These are phyloP conservation scores for Aquilaria agallochum DNA, from an alignment of 441 rosid genomes.

Conservation along the genomic window DNA sequence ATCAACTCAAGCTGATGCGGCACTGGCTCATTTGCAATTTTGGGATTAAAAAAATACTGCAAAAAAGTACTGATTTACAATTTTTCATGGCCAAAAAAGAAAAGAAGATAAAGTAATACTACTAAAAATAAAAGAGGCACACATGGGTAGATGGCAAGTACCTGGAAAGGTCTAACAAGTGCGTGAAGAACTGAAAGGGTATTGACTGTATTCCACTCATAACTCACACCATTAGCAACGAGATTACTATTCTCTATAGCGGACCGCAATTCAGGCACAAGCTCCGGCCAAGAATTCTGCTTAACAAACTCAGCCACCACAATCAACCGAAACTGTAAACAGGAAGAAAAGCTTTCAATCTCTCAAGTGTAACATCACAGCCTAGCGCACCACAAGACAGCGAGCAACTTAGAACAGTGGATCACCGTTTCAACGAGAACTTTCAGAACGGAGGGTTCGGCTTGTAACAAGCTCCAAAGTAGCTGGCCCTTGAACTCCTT, in stretches of 20 bases:
- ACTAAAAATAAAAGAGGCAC: neutral
- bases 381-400: neutral
- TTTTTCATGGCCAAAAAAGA: neutral
- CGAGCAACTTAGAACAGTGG: no score
- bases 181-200: slow-evolving; percentile 57
- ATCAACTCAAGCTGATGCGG: slow-evolving; percentile 75
- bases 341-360: slow-evolving; percentile 4
- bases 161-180: slow-evolving; percentile 82
- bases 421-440: slow-evolving; percentile 70
- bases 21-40: slow-evolving; percentile 75
- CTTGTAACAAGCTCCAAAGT: slow-evolving; percentile 57
- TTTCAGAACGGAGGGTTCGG: slow-evolving; percentile 60
- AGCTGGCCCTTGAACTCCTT: slow-evolving; percentile 79
- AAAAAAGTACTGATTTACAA: slow-evolving; percentile 5
- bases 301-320: slow-evolving; percentile 61
- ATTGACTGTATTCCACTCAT: slow-evolving; percentile 56
- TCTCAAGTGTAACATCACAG: neutral
- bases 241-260: slow-evolving; percentile 65
- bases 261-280: slow-evolving; percentile 54
- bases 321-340: slow-evolving; percentile 59
- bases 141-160: slow-evolving; percentile 18
- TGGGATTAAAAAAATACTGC: slow-evolving; percentile 84
- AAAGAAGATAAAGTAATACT: slow-evolving; percentile 4
- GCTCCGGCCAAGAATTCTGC: slow-evolving; percentile 77
- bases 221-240: slow-evolving; percentile 26